Conservation (phyloP, 306 rosid species). For the Boehmeria nivea region DNA sequence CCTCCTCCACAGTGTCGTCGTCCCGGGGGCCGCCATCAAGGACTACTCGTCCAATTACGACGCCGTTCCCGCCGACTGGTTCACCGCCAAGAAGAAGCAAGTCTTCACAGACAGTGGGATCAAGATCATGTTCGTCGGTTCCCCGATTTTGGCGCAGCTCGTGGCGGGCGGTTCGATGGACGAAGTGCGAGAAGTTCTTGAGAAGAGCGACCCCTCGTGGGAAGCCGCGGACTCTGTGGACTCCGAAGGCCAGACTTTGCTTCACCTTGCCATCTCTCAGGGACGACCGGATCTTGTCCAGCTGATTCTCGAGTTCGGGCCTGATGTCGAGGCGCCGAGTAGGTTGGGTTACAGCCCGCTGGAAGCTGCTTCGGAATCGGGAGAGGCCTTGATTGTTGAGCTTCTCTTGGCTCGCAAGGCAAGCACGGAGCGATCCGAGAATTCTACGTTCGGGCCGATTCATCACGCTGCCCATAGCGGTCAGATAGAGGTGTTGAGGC, state of each 20-base stretch:
- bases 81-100: conserved; percentile 72
- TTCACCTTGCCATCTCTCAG: conserved; percentile 53
- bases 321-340: conserved; percentile 47
- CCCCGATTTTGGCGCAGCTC: conserved; percentile 46
- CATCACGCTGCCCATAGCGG: conserved; percentile 55
- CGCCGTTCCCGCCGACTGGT: conserved; percentile 67
- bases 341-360: conserved; percentile 49
- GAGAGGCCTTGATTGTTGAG: conserved; percentile 65
- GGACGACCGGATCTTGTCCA: conserved; percentile 64
- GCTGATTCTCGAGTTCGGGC: conserved; percentile 57
- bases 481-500: conserved; percentile 64
- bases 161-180: conserved; percentile 58
- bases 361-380: conserved; percentile 49
- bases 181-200: conserved; percentile 55
- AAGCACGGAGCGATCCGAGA: conserved; percentile 43
- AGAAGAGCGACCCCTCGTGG: conserved; percentile 58
- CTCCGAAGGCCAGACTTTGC: conserved; percentile 45
- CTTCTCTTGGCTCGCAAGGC: conserved; percentile 63
- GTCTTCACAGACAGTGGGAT: conserved; percentile 73
- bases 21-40: conserved; percentile 66
- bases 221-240: conserved; percentile 46
- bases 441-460: conserved; percentile 45
- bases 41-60: conserved; percentile 61
- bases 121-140: conserved; percentile 65
- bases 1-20: conserved; percentile 74